Conservation (phyloP, 306 rosid species). For the Pyrus communis region DNA sequence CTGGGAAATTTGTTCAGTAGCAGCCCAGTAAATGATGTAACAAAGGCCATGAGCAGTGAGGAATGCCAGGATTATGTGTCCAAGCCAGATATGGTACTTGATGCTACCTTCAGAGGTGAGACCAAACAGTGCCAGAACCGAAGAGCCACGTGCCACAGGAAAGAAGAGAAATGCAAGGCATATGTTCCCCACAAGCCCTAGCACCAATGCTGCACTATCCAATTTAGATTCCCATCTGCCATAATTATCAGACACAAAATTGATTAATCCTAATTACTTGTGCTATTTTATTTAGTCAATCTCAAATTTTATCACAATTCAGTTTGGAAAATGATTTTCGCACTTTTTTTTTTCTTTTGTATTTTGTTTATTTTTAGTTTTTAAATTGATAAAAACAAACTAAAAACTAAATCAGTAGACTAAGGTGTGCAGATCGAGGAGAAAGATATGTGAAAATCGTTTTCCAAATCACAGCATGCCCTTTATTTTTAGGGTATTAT, state of each 20-base stretch:
- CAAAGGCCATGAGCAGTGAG: slow-evolving; percentile 68
- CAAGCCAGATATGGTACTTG: slow-evolving; percentile 80
- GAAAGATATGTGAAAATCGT: no score
- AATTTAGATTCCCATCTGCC: slow-evolving; percentile 63
- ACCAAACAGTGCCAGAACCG: slow-evolving; percentile 57
- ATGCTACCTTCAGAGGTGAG: slow-evolving; percentile 64
- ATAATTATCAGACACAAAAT: neutral
- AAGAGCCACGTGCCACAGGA: slow-evolving; percentile 75
- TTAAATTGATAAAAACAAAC: no score
- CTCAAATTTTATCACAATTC: neutral
- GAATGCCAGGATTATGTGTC: slow-evolving; percentile 45
- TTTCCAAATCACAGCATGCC: no score
- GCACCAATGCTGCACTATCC: slow-evolving; percentile 19
- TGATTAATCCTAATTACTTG: neutral
- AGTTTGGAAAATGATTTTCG: no score
- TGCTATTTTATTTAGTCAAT: neutral
- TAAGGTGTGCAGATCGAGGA: no score
- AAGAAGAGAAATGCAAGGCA: slow-evolving; percentile 53
- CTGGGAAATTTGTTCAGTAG: slow-evolving; percentile 27
- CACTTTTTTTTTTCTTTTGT: no score
- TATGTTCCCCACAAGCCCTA: slow-evolving; percentile 56
- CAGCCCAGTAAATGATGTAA: slow-evolving; percentile 40
- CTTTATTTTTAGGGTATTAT: no score
- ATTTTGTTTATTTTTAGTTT: no score
- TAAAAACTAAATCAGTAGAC: no score